These are phyloP conservation scores for Conticribra weissflogii DNA, from an alignment of 108 stramenopile species.

Conservation along the genomic window DNA sequence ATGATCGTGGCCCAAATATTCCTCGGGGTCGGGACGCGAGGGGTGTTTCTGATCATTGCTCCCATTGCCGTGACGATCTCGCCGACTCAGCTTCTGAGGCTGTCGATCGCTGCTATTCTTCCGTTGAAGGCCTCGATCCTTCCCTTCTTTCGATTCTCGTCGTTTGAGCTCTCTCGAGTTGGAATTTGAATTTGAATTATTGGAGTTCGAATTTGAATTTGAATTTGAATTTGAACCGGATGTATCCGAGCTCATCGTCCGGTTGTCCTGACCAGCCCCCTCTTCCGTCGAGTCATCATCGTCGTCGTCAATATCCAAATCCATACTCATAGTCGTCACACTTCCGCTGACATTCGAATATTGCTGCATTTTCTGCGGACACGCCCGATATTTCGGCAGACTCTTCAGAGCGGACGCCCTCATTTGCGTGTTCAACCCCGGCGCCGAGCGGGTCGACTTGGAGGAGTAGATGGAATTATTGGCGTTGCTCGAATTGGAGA, in stretches of 20 bases:
- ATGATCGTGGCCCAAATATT: background rate
- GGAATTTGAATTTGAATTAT: too few relatives aligned
- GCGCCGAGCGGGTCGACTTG: background rate
- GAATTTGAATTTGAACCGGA: slow-evolving; percentile 3
- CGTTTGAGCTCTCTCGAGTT: too few relatives aligned
- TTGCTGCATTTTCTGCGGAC: slow-evolving; percentile 25
- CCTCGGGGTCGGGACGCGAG: slow-evolving; percentile 15
- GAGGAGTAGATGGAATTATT: background rate
- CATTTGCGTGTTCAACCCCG: background rate
- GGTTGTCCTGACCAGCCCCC: background rate
- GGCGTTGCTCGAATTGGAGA: background rate
- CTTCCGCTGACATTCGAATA: slow-evolving; percentile 4
- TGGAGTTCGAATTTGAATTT: slow-evolving; percentile 9
- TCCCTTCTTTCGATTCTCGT: background rate
- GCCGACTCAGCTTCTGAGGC: background rate
- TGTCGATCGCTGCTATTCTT: background rate
- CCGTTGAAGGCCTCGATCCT: background rate
- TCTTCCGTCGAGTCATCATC: slow-evolving; percentile 11
- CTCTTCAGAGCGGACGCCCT: slow-evolving; percentile 17
- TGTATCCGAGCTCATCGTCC: background rate
- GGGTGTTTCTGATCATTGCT: background rate
- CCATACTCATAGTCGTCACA: slow-evolving; percentile 44
- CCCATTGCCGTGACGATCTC: background rate
- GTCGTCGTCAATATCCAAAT: slow-evolving; percentile 35
- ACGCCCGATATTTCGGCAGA: slow-evolving; percentile 26